Conservation (phyloP, 2,329 filamentous ascomycete genomes). For the Clarireedia hainanense region DNA sequence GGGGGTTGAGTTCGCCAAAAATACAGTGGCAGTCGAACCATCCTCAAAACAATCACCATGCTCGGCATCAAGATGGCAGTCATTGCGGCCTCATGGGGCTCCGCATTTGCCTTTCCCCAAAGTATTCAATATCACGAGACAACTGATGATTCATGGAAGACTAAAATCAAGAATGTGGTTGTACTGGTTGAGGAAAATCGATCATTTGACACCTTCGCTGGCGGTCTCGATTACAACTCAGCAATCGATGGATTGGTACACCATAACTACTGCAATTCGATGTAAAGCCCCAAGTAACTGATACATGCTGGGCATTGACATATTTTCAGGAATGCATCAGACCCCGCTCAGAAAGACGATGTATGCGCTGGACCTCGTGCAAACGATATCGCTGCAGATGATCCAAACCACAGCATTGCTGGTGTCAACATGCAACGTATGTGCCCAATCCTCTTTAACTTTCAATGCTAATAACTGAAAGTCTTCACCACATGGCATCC, state of each 20-base stretch:
- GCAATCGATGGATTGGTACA: constrained; percentile 32
- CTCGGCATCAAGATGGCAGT: constrained; percentile 4
- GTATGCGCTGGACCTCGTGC: constrained; percentile 33
- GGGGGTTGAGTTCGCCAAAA: neutral
- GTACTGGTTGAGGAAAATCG: constrained; percentile 38
- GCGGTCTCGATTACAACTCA: constrained; percentile 32
- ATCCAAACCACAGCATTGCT: constrained; percentile 36
- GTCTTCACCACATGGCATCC: constrained; percentile 34
- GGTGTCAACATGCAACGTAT: constrained; percentile 35
- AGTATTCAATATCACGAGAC: constrained; percentile 12
- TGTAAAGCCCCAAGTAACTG: constrained; percentile 20
- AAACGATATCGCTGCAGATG: constrained; percentile 34
- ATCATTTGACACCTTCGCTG: constrained; percentile 33
- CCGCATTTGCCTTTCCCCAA: constrained; percentile 16
- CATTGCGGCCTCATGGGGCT: constrained; percentile 15
- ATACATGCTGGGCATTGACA: constrained; percentile 2
- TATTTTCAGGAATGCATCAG: constrained; percentile 20
- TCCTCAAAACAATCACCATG: neutral
- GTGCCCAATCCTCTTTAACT: neutral
- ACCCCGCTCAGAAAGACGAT: constrained; percentile 21
- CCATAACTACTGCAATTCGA: constrained; percentile 34
- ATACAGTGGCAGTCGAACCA: neutral
- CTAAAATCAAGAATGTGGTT: constrained; percentile 41
- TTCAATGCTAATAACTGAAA: constrained; percentile 11
- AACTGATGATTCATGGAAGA: constrained; percentile 20